These are phyloP conservation scores for Magnaporthiopsis incrustans DNA, from an alignment of 2,329 filamentous ascomycete genomes.

Conservation along the genomic window DNA sequence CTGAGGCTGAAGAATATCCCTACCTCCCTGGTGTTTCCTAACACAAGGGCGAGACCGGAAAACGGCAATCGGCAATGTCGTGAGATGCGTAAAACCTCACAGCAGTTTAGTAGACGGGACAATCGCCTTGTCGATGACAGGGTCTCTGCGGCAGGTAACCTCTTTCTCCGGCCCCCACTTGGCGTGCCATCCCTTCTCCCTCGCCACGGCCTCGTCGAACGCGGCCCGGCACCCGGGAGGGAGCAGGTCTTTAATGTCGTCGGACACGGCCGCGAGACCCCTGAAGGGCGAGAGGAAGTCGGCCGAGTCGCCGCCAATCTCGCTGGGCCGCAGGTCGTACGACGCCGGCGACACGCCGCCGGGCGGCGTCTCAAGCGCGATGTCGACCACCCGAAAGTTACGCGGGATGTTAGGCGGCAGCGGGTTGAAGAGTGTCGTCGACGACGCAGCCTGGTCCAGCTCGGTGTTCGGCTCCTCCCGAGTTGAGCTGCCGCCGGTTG, in stretches of 20 bases:
- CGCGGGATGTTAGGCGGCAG: constrained; percentile 41
- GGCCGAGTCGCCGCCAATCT: constrained; percentile 24
- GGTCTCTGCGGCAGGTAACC: constrained; percentile 42
- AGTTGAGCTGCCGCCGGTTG: neutral
- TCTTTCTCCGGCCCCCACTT: constrained; percentile 64
- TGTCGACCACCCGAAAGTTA: constrained; percentile 50
- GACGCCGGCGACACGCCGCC: constrained; percentile 36
- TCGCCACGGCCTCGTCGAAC: constrained; percentile 57
- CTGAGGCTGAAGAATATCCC: neutral
- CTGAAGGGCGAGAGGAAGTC: constrained; percentile 45
- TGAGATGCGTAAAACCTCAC: constrained; percentile 6
- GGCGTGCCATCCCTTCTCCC: constrained; percentile 64
- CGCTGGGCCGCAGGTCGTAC: constrained; percentile 31
- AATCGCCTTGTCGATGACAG: constrained; percentile 56
- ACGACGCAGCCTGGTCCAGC: constrained; percentile 11
- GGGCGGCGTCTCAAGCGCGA: constrained; percentile 42
- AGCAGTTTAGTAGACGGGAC: constrained; percentile 45
- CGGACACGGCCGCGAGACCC: constrained; percentile 55
- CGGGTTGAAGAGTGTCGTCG: constrained; percentile 34
- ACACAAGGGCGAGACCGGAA: neutral
- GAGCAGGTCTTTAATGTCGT: constrained; percentile 58
- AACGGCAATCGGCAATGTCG: neutral
- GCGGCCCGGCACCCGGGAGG: constrained; percentile 63
- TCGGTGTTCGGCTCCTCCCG: constrained; percentile 18
- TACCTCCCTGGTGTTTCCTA: no score